Percentiles rank a stretch among this genome's conserved stretches.
Evolutionary conservation across 345 rosid genomes (phyloP).

Genomic region (Eucalyptus tenuipes): DNA sequence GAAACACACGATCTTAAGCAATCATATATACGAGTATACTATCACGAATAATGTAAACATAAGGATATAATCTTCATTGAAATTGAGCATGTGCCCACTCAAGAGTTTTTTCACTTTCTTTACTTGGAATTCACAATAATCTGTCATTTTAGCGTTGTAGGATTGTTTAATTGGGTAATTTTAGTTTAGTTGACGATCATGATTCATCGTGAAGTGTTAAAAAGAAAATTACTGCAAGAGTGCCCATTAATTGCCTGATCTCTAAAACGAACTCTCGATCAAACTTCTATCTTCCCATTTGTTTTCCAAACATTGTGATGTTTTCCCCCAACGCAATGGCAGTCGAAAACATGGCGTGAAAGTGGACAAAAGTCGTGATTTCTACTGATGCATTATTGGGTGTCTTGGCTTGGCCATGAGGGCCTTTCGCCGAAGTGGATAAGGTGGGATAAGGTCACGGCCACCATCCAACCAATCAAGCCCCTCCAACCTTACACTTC

Average conservation of each 20-base stretch:
- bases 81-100: not conserved
- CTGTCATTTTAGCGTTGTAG: accelerated
- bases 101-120: too few relatives aligned
- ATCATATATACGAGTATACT: not conserved
- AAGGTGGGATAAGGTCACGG: not conserved
- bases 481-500: not conserved
- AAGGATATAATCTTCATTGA: accelerated
- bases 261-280: accelerated
- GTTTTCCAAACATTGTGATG: not conserved
- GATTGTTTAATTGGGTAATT: not conserved
- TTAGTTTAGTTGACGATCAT: not conserved
- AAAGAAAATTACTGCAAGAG: not conserved
- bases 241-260: not conserved
- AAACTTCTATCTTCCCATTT: not conserved
- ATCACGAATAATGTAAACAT: not conserved
- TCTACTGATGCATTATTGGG: not conserved
- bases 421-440: not conserved
- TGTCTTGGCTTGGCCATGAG: not conserved
- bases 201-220: not conserved
- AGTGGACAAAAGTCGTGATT: not conserved
- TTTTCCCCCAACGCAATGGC: not conserved
- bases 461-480: not conserved
- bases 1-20: not conserved
- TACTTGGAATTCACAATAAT: accelerated
- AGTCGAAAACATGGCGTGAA: not conserved